Base-by-base conservation (phyloP, 2,329 filamentous ascomycete species). In the Thermoascus crustaceus region DNA sequence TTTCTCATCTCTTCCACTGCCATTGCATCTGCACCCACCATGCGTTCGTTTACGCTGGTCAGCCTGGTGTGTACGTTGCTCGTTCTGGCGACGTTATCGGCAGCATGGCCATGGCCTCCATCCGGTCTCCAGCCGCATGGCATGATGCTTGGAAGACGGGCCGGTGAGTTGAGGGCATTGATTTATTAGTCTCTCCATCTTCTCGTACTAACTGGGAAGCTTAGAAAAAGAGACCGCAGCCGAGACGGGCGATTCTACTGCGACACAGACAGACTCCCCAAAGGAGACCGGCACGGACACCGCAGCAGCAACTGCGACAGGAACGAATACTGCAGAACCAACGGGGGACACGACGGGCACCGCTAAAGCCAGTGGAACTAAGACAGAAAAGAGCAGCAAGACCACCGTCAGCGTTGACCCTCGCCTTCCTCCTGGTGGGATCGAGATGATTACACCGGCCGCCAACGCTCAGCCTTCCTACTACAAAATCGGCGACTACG, bases 401-500 rank as follows among this genome's bases (percentile, higher is more conserved):
- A 55, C 42, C n/a, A 49, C 57, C 13, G 65, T 57, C 38, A 65
- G 60, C 7, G 72, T 75, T 51, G 69, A 77, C 43, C 57, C 72
- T 32, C 66, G 71, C 37, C 54, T 70, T 10, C 71, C 70, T 14
- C 66, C 73, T 3, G 78, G 78, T 30, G 77, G 76, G 35, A 65
- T 81, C 37, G 65, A 67, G 29, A 76, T 82, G 73, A 62, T 80
- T 36, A 78, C 73, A 4, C 78, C 78, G 2, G 62, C 64, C 32
- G 53, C 64, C 6, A 54, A 61, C 5, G 63, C 65, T 6, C 63
- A 68, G 10, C 60, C 68, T 4, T 69, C 71, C 36, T 81, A 74
- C 60, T 80, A 77, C 67, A 81, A 79, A 55, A 72, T 81, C 45
- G 74, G 74, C 11, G 67, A 80, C 29, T 68, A 64, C 40, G 61